Base-by-base conservation (phyloP, 1,284 basidiomycete species). In the Cutaneotrichosporon dermatis region DNA sequence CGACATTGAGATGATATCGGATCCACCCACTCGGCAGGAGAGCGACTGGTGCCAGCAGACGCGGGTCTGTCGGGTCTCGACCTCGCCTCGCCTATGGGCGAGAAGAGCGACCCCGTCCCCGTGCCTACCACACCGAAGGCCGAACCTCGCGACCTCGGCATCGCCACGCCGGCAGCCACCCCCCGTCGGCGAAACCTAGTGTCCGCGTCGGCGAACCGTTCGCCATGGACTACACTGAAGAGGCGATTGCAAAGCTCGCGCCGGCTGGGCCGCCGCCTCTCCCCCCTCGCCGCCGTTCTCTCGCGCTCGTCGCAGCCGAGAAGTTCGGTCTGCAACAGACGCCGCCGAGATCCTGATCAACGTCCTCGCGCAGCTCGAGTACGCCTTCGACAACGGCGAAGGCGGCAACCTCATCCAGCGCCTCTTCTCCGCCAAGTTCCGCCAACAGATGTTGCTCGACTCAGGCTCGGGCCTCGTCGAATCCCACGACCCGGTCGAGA, bases 291-390 rank as follows among this genome's bases (percentile, higher is more conserved):
- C 45, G 54, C 4, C 58, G 44, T 12, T 62, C 60, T 0, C 55
- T 57, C 41, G 64, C 64, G 0, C 59, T 65, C 2, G 64, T 65
- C 0, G 61, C 64, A 0, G 64, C 64, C 3, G 64, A 65, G 42
- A 65, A 62, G 54, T 65, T 65, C 50, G 92, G 92, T n/a, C 88
- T 90, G 65, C 95, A 99, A 71, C 95, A 99, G 95, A 99, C 74
- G 94, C 98, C 2, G 89, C 94, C 0, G 95, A 99, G 78, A 97
- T 95, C 76, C 90, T 99, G 85, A 94, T 99, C 79, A 99, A 99
- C 70, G 94, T 95, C 79, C 88, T 99, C 81, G 96, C 96, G 79
- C 96, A 99, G 77, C 90, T 99, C 60, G 94, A 99, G 77, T 89
- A 90, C 8, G 94, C 93, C 0, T 76, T 97, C 50, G 87, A 88